phyloP scores from a whole-genome alignment of 129 eudicot species.

The Saposhnikovia divaricata region DNA sequence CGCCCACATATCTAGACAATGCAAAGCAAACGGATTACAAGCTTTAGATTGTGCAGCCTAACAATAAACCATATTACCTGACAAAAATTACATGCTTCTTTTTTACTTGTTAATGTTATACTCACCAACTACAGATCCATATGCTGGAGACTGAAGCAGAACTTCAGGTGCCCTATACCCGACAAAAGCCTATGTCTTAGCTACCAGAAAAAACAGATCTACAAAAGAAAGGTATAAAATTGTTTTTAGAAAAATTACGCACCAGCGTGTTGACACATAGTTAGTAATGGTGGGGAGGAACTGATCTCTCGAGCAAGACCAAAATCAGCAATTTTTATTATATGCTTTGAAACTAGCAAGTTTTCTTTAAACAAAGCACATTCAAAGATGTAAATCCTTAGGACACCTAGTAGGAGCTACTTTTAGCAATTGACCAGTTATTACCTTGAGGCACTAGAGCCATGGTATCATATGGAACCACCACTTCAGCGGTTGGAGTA shows the following conservation, averaged over 20 bases:
- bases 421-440: background rate
- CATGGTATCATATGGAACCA: no score
- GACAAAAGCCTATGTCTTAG: no score
- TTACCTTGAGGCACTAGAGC: no score
- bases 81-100: background rate
- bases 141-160: conserved; percentile 80
- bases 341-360: conserved; percentile 73
- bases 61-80: background rate
- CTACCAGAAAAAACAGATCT: background rate
- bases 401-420: background rate
- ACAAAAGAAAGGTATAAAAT: background rate
- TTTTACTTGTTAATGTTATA: conserved; percentile 2
- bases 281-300: conserved; percentile 88
- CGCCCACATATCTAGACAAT: conserved; percentile 89
- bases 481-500: no score
- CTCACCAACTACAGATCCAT: conserved; percentile 98
- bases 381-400: background rate
- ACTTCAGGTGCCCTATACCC: conserved; percentile 99
- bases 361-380: conserved; percentile 43
- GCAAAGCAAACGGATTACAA: background rate
- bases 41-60: background rate
- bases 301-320: conserved; percentile 96
- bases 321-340: conserved; percentile 90
- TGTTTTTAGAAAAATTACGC: conserved; percentile 14
- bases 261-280: conserved; percentile 99